These are phyloP conservation scores for Colletotrichum nymphaeae DNA, from an alignment of 2,329 filamentous ascomycete genomes.

Conservation along the genomic window DNA sequence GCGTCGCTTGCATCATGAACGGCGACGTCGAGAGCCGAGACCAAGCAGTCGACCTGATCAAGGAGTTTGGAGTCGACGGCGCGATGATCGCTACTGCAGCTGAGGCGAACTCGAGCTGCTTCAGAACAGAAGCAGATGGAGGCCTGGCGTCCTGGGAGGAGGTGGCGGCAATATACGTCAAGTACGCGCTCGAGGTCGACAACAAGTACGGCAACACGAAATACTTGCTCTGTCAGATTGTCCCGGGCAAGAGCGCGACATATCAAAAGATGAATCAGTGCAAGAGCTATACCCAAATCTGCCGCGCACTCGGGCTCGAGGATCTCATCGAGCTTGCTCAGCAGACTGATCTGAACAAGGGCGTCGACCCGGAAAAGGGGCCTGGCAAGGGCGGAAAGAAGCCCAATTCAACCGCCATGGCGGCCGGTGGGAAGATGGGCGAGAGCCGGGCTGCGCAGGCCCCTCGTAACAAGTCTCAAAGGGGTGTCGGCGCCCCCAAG, in stretches of 20 bases:
- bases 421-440: constrained; percentile 60
- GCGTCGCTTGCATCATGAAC: constrained; percentile 95
- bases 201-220: constrained; percentile 96
- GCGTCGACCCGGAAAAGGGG: constrained; percentile 63
- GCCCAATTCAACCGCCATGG: constrained; percentile 54
- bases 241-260: constrained; percentile 79
- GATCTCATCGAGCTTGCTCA: constrained; percentile 73
- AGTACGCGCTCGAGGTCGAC: constrained; percentile 77
- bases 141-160: constrained; percentile 80
- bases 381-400: constrained; percentile 46
- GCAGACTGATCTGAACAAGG: constrained; percentile 72
- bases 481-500: constrained; percentile 37
- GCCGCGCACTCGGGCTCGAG: constrained; percentile 72
- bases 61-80: constrained; percentile 87
- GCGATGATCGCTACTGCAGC: constrained; percentile 97
- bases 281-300: constrained; percentile 78
- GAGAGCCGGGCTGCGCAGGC: constrained; percentile 39
- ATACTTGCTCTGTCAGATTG: constrained; percentile 85
- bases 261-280: constrained; percentile 71
- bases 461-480: constrained; percentile 46
- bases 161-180: constrained; percentile 81
- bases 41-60: constrained; percentile 76
- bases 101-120: constrained; percentile 91
- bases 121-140: constrained; percentile 76
- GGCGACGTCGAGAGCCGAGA: constrained; percentile 86